Base-by-base conservation (phyloP, 768 basidiomycete genomes). In the Xerocomellus chrysenteron region DNA sequence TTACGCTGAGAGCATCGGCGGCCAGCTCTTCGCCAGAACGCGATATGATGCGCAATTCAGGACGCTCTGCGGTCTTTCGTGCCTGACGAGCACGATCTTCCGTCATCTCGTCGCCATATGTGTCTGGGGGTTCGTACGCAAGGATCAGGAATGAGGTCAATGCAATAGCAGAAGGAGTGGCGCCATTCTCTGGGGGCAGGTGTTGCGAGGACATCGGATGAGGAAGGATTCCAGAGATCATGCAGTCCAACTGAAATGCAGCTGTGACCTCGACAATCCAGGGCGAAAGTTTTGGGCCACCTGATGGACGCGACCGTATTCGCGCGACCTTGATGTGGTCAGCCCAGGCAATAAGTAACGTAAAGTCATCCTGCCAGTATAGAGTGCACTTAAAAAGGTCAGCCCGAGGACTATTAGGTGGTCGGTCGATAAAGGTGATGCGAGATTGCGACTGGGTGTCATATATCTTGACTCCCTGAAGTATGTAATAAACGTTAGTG, bases 341-440 rank as follows among this genome's bases (percentile, higher is more conserved):
- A 11, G 94, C 94, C 97, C 95, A 98, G 2, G 85, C 90, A 47
- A 98, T 88, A 39, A 99, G 80, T 3, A 99, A 80, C 0, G 93
- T 94, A 1, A 84, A 82, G 65, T 95, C 91, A 66, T 97, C 94
- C 64, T 92, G 91, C 95, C 96, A 99, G 55, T 86, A 77, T 2
- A 99, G 80, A 0, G 84, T 88, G 68, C 92, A 96, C 65, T 94
- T 95, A 82, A 95, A 98, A 9, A 98, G 80, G 66, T 99, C 97
- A 0, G 94, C 90, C 40, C 97, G 83, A 3, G 96, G 97, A 56
- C 91, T 87, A 58, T 90, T 84, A 0, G 81, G 66, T 14, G 88
- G 86, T 37, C 94, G 81, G 70, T 95, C 91, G 51, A 98, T 94
- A 68, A 82, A 92, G 0, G 87, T 87, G 47, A 98, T 87, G 8